Percentiles rank a stretch among this genome's conserved stretches.
Conservation (phyloP, 1,284 basidiomycete species). For the Ceratobasidium sp. region DNA sequence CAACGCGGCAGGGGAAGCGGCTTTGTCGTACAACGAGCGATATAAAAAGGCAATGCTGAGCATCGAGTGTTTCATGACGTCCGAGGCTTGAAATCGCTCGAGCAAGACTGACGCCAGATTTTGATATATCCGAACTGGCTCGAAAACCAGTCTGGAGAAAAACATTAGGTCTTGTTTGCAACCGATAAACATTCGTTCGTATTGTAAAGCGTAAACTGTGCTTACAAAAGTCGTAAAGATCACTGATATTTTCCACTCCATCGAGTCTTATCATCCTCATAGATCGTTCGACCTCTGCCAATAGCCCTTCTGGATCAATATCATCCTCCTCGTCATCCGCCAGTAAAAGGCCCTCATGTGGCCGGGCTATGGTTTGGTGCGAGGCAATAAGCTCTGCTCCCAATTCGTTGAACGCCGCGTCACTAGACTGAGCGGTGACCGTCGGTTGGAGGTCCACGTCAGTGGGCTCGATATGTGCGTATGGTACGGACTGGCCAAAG, state of each 20-base stretch:
- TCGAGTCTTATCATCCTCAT: conserved; percentile 34
- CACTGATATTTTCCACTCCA: conserved; percentile 26
- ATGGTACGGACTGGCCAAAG: conserved; percentile 25
- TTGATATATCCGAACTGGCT: conserved; percentile 43
- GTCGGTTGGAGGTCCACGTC: conserved; percentile 13
- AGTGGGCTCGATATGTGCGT: conserved; percentile 37
- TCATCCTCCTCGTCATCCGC: conserved; percentile 44
- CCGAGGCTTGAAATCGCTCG: conserved; percentile 38
- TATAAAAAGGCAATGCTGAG: conserved; percentile 38
- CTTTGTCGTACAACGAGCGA: conserved; percentile 37
- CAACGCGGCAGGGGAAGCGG: conserved; percentile 12
- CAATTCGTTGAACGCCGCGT: conserved; percentile 39
- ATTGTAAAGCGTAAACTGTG: background rate
- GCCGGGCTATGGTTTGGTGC: conserved; percentile 31
- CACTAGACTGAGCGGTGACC: conserved; percentile 5
- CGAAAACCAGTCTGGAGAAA: conserved; percentile 42
- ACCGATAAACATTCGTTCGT: background rate
- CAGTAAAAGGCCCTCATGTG: conserved; percentile 37
- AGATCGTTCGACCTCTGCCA: conserved; percentile 41
- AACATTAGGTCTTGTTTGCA: conserved; percentile 37
- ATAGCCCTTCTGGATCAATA: conserved; percentile 39
- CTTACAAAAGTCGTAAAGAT: conserved; percentile 42
- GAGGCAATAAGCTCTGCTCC: conserved; percentile 44
- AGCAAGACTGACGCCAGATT: conserved; percentile 40
- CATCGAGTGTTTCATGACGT: conserved; percentile 40